These are phyloP conservation scores for Parietaria judaica DNA, from an alignment of 306 rosid genomes.

Conservation along the genomic window DNA sequence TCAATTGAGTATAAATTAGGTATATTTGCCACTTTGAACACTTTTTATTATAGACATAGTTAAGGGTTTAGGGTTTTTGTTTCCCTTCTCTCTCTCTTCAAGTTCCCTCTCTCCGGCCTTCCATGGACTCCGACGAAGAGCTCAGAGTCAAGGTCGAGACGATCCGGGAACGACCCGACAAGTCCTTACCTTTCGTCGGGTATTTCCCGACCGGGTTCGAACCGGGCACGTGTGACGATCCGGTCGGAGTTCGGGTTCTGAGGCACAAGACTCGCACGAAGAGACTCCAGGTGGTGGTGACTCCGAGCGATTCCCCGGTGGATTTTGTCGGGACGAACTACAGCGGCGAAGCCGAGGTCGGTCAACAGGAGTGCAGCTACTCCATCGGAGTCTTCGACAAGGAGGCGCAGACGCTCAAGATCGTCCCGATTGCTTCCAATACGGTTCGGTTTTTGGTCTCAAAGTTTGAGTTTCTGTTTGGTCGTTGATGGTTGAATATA, in stretches of 20 bases:
- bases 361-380: constrained; percentile 37
- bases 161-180: constrained; percentile 32
- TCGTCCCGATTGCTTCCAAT: constrained; percentile 57
- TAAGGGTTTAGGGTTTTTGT: background rate
- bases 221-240: constrained; percentile 19
- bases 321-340: constrained; percentile 79
- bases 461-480: background rate
- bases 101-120: background rate
- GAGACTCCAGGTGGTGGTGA: constrained; percentile 67
- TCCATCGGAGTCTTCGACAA: constrained; percentile 82
- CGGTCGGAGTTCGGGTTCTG: constrained; percentile 32
- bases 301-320: constrained; percentile 43
- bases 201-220: constrained; percentile 80
- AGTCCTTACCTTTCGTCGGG: constrained; percentile 50
- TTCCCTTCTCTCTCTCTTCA: background rate
- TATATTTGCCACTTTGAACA: too few species aligned
- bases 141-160: constrained; percentile 42
- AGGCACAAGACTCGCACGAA: constrained; percentile 35
- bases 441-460: constrained; percentile 35
- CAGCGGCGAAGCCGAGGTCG: constrained; percentile 62
- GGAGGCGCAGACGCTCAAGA: constrained; percentile 43
- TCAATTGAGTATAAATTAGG: too few species aligned
- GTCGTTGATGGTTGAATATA: too few species aligned
- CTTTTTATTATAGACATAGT: too few species aligned
- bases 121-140: constrained; percentile 46